Evolutionary conservation across 345 rosid genomes (phyloP), one percentile per base, ranked within the genome.

Genomic region (Tarenaya hassleriana): DNA sequence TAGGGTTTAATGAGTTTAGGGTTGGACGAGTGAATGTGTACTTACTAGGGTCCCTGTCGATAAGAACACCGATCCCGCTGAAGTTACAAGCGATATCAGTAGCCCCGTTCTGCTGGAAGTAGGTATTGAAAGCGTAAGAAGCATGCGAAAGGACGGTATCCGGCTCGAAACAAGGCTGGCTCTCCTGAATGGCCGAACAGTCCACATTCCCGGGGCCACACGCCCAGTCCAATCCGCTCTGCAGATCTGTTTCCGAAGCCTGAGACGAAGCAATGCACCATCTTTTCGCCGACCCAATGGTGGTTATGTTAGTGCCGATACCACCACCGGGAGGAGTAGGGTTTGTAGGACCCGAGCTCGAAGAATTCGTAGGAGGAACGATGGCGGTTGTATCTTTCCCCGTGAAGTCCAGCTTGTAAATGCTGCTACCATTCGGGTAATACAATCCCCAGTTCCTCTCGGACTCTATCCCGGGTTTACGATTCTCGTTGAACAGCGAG

Each of bases 391-490:
- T 58, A 50, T 59, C 78, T 60, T 77, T 79, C 50, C 98, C 98
- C 0, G 83, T 75, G 54, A 92, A 83, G 74, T 88, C 95, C 42
- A 88, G 70, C 41, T 63, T 73, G 49, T 92, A 92, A 27, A 84
- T 79, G 47, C 77, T 79, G 3, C 90, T 88, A 66, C 79, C 80
- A 16, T 81, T 86, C 0, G 98, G 96, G 38, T 82, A 81, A 60
- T 77, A 92, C 45, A 92, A 65, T 14, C 96, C 96, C 95, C 95
- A 88, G 65, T 88, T 88, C 52, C 96, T 81, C 69, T 92, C 98
- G 0, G 95, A 84, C 34, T 81, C 95, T 46, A 73, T 19, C 31
- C 98, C 96, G 0, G 84, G 86, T 70, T 92, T 92, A 57, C 83
- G 58, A 65, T 92, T 92, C 77, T 92, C 94, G 39, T 92, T 83